phyloP scores from a whole-genome alignment of 768 basidiomycete genomes.

The Rhodotorula taiwanensis region DNA sequence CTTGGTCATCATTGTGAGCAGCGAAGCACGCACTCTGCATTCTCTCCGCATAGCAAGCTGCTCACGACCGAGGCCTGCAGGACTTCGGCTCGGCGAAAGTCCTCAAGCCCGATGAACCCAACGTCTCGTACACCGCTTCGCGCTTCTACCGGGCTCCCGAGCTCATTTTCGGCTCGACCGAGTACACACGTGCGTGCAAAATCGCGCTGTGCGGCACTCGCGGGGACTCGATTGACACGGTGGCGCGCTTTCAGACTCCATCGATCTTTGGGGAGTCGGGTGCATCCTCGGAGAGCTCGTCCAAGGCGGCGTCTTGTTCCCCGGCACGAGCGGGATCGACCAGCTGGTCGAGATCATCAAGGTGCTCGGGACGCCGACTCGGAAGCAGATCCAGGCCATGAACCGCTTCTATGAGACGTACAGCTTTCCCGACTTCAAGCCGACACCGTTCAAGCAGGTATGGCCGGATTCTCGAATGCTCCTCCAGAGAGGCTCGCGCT shows the following conservation, averaged over 20 bases:
- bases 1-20: slow-evolving; percentile 53
- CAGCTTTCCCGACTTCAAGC: slow-evolving; percentile 99
- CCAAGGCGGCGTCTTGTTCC: slow-evolving; percentile 94
- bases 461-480: no score
- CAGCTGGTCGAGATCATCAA: slow-evolving; percentile 99
- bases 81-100: slow-evolving; percentile 99
- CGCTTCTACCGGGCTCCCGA: slow-evolving; percentile 92
- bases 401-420: slow-evolving; percentile 99
- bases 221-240: no score
- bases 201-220: slow-evolving; percentile 39
- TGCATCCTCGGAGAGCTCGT: slow-evolving; percentile 99
- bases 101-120: slow-evolving; percentile 89
- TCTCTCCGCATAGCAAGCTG: no score
- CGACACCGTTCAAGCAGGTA: slow-evolving; percentile 39
- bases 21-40: no score
- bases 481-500: no score
- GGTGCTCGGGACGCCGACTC: slow-evolving; percentile 90
- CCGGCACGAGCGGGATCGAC: slow-evolving; percentile 81
- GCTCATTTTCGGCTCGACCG: slow-evolving; percentile 96
- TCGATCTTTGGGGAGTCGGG: slow-evolving; percentile 98
- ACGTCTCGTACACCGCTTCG: slow-evolving; percentile 98
- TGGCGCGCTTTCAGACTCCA: neutral
- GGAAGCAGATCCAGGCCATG: slow-evolving; percentile 99
- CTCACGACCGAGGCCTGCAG: no score
- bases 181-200: slow-evolving; percentile 94